These are phyloP conservation scores for Peterozyma xylosa DNA, from an alignment of 805 yeast genomes.

Conservation along the genomic window DNA sequence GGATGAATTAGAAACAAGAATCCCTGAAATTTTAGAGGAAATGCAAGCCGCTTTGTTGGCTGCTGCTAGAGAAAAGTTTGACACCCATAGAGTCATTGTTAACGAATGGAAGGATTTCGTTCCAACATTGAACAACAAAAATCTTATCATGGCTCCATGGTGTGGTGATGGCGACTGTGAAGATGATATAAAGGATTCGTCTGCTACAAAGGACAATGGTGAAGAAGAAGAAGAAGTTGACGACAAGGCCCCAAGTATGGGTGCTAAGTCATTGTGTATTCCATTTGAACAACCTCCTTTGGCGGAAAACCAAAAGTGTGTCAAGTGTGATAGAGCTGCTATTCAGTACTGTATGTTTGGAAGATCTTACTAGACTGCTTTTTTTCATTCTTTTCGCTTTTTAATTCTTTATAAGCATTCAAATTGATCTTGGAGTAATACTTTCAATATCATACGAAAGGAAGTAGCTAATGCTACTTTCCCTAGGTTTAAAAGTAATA, in stretches of 20 bases:
- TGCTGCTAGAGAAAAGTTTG: conserved; percentile 77
- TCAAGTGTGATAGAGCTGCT: conserved; percentile 74
- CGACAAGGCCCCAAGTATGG: conserved; percentile 98
- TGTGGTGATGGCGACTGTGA: conserved; percentile 94
- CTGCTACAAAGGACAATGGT: conserved; percentile 72
- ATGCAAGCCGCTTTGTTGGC: conserved; percentile 70
- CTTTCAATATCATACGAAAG: too few species aligned
- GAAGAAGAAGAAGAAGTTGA: conserved; percentile 78
- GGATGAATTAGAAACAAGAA: conserved; percentile 51
- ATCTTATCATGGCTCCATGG: conserved; percentile 93
- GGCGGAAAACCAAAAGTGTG: conserved; percentile 76
- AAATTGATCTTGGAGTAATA: too few species aligned
- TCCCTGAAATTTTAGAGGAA: conserved; percentile 74
- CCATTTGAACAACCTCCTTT: conserved; percentile 89
- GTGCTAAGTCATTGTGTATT: conserved; percentile 96
- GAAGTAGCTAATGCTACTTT: too few species aligned
- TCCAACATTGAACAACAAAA: conserved; percentile 84
- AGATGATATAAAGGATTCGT: conserved; percentile 89
- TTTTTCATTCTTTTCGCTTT: background rate
- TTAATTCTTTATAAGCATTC: background rate
- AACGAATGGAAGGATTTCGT: conserved; percentile 89
- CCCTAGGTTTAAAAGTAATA: too few species aligned
- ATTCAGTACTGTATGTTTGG: conserved; percentile 91
- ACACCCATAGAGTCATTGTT: conserved; percentile 75
- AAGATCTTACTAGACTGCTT: conserved; percentile 67